Evolutionary conservation across 78 protist species (phyloP), one percentile per base, ranked within the genome.

Genomic region (Dictyostelium firmibasis): DNA sequence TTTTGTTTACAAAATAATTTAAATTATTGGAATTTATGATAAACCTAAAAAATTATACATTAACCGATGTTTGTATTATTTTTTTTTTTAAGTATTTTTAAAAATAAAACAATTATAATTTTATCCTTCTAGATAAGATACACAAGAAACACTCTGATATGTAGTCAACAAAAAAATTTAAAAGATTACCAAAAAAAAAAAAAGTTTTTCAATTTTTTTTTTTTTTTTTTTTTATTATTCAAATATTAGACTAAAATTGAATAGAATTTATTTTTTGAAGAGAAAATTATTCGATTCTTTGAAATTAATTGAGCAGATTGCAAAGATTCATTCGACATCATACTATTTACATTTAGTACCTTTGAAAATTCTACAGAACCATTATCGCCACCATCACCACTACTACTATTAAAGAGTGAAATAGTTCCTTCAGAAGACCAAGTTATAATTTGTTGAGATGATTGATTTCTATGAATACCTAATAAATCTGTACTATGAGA

Each of bases 301-400:
- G 83, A 35, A n/a, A 89, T 31, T n/a, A 89, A 18, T 78, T 81
- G 85, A 23, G 94, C 86, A 8, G 75, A 47, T 85, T 25, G 50
- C 53, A 74, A 20, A 31, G 70, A 13, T 31, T 44, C 27, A 35
- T 47, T 70, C 2, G 50, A 27, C 18, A 69, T 69, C 18, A 74
- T 62, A 35, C 36, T 82, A 57, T 82, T 82, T 82, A 82, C 76
- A 57, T 50, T 82, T 16, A 82, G 14, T 47, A 31, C 14, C 11
- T 82, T 60, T 23, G 20, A 25, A 57, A 82, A 57, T 33, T 60
- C 35, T 25, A 82, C 3, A 8, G 86, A 57, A 2, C 60, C 77
- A 13, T 82, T 27, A 18, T 14, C 36, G 2, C 7, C 31, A 31
- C 72, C 76, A 14, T 31, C 86, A 77, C 47, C 11, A 23, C 31